These are phyloP conservation scores for Xerocomellus chrysenteron DNA, from an alignment of 768 basidiomycete species.

Conservation along the genomic window DNA sequence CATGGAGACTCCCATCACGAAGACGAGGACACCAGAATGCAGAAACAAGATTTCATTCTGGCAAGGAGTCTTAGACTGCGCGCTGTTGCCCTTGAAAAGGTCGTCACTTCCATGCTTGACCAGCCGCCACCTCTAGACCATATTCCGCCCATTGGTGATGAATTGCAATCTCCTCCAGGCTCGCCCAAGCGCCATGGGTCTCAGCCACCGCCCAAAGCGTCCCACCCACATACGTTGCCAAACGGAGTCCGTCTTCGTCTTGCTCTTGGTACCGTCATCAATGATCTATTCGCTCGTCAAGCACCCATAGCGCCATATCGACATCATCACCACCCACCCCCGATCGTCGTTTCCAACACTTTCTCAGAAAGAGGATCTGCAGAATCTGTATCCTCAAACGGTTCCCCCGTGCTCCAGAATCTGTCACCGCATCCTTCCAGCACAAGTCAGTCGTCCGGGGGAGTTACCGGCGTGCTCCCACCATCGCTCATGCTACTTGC, in stretches of 20 bases:
- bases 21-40: conserved; percentile 58
- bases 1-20: conserved; percentile 49
- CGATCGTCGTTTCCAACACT: conserved; percentile 29
- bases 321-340: conserved; percentile 36
- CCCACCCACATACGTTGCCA: conserved; percentile 64
- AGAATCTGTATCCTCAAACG: conserved; percentile 21
- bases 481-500: conserved; percentile 31
- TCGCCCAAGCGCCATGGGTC: conserved; percentile 43
- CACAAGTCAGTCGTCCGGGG: conserved; percentile 18
- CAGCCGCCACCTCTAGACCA: conserved; percentile 70
- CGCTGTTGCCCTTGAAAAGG: conserved; percentile 81
- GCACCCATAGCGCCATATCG: conserved; percentile 43
- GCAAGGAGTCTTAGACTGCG: conserved; percentile 66
- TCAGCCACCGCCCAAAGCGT: conserved; percentile 26
- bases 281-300: conserved; percentile 78
- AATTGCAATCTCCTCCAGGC: conserved; percentile 49
- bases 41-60: conserved; percentile 58
- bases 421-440: conserved; percentile 27
- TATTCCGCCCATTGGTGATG: conserved; percentile 46
- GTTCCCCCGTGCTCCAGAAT: conserved; percentile 24
- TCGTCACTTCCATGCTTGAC: conserved; percentile 76
- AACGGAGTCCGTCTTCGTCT: conserved; percentile 80
- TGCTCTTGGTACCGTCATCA: conserved; percentile 73
- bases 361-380: conserved; percentile 27
- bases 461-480: conserved; percentile 22